Evolutionary conservation across 768 basidiomycete genomes (phyloP).

Genomic region (Russula dissimulans): DNA sequence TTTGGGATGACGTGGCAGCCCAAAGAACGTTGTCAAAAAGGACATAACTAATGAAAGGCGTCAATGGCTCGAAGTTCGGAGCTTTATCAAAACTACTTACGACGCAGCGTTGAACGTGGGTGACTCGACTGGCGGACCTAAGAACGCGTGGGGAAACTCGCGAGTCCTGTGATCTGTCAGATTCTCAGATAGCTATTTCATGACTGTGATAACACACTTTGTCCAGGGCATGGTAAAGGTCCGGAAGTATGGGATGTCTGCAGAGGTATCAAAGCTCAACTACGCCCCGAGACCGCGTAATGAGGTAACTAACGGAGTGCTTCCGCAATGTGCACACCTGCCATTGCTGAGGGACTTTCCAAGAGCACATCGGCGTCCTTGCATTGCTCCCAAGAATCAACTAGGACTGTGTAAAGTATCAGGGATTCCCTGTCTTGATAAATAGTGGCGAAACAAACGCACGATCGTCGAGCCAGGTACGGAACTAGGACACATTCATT

Average conservation of each 20-base stretch:
- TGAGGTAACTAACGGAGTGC: slow-evolving; percentile 37
- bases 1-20: slow-evolving; percentile 54
- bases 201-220: slow-evolving; percentile 29
- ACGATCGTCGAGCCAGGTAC: slow-evolving; percentile 59
- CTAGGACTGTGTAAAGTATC: slow-evolving; percentile 35
- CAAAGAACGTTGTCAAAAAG: slow-evolving; percentile 61
- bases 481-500: slow-evolving; percentile 34
- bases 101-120: slow-evolving; percentile 53
- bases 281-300: not conserved
- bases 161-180: slow-evolving; percentile 32
- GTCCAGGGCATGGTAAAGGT: slow-evolving; percentile 58
- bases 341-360: slow-evolving; percentile 61
- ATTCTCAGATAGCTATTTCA: not conserved
- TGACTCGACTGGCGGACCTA: slow-evolving; percentile 53
- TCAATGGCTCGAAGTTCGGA: not conserved
- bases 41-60: slow-evolving; percentile 35
- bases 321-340: slow-evolving; percentile 65
- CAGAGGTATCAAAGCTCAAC: not conserved
- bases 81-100: slow-evolving; percentile 26
- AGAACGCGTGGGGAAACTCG: slow-evolving; percentile 57
- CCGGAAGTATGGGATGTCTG: slow-evolving; percentile 57
- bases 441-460: slow-evolving; percentile 20
- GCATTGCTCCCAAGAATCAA: slow-evolving; percentile 55
- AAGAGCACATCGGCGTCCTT: slow-evolving; percentile 57
- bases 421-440: not conserved